Evolutionary conservation across 371 early-diverging fungal species (phyloP).

Genomic region (Apophysomyces ossiformis): DNA sequence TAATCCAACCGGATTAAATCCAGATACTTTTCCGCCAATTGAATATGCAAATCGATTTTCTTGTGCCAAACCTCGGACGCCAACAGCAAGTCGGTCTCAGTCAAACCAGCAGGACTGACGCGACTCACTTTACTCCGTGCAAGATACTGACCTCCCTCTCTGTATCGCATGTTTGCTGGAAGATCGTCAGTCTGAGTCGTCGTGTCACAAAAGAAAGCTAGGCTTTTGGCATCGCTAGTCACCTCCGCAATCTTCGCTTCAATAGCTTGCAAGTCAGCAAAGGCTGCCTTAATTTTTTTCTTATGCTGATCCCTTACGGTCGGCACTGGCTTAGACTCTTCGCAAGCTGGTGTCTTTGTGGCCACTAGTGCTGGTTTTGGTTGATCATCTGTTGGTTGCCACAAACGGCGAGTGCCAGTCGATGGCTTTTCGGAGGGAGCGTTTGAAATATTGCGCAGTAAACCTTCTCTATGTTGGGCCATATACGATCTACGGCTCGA

Average conservation of each 20-base stretch:
- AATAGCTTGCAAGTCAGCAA: slow-evolving; percentile 31
- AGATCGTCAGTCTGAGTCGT: background rate
- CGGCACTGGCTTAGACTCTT: slow-evolving; percentile 7
- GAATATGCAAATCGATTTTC: slow-evolving; percentile 43
- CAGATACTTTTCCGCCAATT: slow-evolving; percentile 54
- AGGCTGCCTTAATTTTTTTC: slow-evolving; percentile 26
- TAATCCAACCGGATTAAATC: slow-evolving; percentile 56
- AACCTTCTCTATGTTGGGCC: slow-evolving; percentile 15
- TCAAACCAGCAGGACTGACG: slow-evolving; percentile 2
- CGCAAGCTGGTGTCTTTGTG: background rate
- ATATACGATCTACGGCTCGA: slow-evolving; percentile 14
- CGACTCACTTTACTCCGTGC: background rate
- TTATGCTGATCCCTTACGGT: slow-evolving; percentile 15
- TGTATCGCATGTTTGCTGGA: background rate
- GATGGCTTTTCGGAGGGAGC: background rate
- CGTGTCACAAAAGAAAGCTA: slow-evolving; percentile 18
- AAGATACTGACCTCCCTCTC: background rate
- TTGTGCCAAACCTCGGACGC: slow-evolving; percentile 36
- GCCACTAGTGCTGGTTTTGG: slow-evolving; percentile 14
- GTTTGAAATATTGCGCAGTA: slow-evolving; percentile 7
- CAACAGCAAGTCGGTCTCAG: slow-evolving; percentile 26
- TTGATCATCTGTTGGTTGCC: slow-evolving; percentile 9
- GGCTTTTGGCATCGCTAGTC: slow-evolving; percentile 12
- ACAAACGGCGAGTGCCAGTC: slow-evolving; percentile 1
- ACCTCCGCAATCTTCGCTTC: slow-evolving; percentile 33